A percentile compares a stretch with the other conserved stretches of the same genome.
These are phyloP conservation scores for Xylaria hypoxylon DNA, from an alignment of 2,329 filamentous ascomycete species.

Conservation along the genomic window DNA sequence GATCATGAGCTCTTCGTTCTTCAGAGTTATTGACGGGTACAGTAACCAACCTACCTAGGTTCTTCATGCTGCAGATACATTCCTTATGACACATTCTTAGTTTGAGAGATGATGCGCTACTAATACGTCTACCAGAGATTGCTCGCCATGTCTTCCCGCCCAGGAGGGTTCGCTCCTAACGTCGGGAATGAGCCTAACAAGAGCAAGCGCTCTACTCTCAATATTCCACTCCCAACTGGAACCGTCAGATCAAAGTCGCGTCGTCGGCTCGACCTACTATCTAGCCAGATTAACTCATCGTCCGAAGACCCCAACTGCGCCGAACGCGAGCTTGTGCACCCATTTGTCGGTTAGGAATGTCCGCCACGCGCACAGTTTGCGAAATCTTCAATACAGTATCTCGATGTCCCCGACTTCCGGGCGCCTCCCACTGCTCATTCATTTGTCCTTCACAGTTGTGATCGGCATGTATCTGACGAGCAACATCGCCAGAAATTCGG, in stretches of 20 bases:
- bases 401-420: conserved; percentile 44
- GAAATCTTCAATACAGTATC: conserved; percentile 33
- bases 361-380: conserved; percentile 44
- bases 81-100: conserved; percentile 19
- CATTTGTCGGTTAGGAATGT: conserved; percentile 50
- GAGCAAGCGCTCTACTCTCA: background rate
- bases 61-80: conserved; percentile 22
- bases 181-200: conserved; percentile 4
- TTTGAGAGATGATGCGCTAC: background rate
- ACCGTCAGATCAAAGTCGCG: conserved; percentile 52
- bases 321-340: conserved; percentile 46
- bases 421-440: conserved; percentile 47
- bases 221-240: conserved; percentile 46
- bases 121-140: background rate
- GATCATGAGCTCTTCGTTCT: conserved; percentile 2
- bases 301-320: conserved; percentile 37
- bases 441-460: conserved; percentile 44
- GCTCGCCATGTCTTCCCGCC: conserved; percentile 27
- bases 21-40: background rate
- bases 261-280: conserved; percentile 49
- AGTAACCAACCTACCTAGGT: conserved; percentile 13
- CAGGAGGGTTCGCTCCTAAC: conserved; percentile 30
- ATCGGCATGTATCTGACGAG: conserved; percentile 44
- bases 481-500: conserved; percentile 34
- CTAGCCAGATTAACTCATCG: conserved; percentile 38